Percentiles rank a stretch among this genome's conserved stretches.
phyloP scores from a whole-genome alignment of 768 basidiomycete genomes.

The Lactarius pseudohatsudake region DNA sequence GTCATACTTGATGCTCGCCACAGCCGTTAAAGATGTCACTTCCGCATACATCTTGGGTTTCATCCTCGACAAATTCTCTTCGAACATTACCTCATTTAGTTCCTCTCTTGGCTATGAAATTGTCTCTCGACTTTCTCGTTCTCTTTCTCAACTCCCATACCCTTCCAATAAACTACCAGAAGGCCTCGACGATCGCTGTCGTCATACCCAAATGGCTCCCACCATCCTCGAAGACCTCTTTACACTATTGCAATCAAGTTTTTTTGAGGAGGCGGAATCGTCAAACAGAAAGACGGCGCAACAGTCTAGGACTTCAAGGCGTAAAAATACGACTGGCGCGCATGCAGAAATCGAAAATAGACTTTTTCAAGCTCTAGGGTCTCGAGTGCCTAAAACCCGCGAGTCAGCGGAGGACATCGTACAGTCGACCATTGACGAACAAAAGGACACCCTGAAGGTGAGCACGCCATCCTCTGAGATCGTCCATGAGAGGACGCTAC shows the following conservation, averaged over 20 bases:
- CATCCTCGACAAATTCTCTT: constrained; percentile 3
- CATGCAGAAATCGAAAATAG: constrained; percentile 3
- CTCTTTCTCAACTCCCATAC: constrained; percentile 9
- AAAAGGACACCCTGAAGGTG: constrained; percentile 13
- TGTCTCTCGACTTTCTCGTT: constrained; percentile 12
- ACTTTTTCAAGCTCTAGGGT: constrained; percentile 6
- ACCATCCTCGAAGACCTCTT: constrained; percentile 7
- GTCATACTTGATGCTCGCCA: background rate
- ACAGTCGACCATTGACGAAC: background rate
- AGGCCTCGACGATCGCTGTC: background rate
- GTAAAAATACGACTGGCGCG: background rate
- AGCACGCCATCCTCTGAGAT: background rate
- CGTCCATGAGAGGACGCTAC: background rate
- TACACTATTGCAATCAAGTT: background rate
- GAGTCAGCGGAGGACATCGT: constrained; percentile 2
- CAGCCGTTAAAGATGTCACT: background rate
- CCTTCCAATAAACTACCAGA: background rate
- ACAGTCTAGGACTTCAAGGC: background rate
- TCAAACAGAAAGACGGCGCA: background rate
- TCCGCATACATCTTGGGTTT: background rate
- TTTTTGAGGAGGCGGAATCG: constrained; percentile 7
- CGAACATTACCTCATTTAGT: background rate
- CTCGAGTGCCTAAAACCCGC: background rate
- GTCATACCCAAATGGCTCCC: constrained; percentile 1
- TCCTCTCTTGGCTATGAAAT: constrained; percentile 2